Evolutionary conservation across 2,329 filamentous ascomycete genomes (phyloP).

Genomic region (Fusarium guadeloupense): DNA sequence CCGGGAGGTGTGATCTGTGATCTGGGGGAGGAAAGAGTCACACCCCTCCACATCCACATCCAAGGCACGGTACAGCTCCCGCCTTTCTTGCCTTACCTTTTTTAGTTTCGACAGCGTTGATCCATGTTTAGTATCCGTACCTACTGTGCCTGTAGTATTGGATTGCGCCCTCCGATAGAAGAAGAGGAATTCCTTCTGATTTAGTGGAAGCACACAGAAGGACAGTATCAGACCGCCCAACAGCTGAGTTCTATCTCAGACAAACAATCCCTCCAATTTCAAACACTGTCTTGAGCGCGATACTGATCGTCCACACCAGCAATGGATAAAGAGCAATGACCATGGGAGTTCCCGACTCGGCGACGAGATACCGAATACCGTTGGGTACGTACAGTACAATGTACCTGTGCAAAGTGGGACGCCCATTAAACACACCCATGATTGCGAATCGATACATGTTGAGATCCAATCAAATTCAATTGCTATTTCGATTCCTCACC

Average conservation of each 20-base stretch:
- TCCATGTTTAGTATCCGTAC: too few species aligned
- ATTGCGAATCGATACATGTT: conserved; percentile 24
- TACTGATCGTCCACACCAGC: not conserved
- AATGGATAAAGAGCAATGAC: conserved; percentile 1
- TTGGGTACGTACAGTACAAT: conserved; percentile 2
- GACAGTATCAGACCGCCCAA: conserved; percentile 1
- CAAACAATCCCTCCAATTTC: not conserved
- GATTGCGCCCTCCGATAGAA: conserved; percentile 1
- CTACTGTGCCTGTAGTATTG: conserved; percentile 17
- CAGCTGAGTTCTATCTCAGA: not conserved
- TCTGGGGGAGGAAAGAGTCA: conserved; percentile 27
- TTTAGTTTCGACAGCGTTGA: conserved; percentile 27
- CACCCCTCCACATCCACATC: not conserved
- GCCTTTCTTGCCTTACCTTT: conserved; percentile 23
- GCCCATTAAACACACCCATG: conserved; percentile 17
- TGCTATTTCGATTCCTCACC: not conserved
- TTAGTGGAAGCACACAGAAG: not conserved
- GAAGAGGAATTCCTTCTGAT: conserved; percentile 6
- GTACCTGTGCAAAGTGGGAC: conserved; percentile 27
- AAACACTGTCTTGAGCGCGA: conserved; percentile 2
- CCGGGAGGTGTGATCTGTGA: conserved; percentile 28
- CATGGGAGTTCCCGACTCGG: conserved; percentile 22
- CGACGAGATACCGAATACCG: conserved; percentile 36
- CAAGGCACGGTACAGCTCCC: conserved; percentile 16
- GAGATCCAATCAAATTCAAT: conserved; percentile 28